Percentiles rank a stretch among this genome's conserved stretches.
These are phyloP conservation scores for Lasiosphaeris hirsuta DNA, from an alignment of 495 filamentous ascomycete species.

Conservation along the genomic window DNA sequence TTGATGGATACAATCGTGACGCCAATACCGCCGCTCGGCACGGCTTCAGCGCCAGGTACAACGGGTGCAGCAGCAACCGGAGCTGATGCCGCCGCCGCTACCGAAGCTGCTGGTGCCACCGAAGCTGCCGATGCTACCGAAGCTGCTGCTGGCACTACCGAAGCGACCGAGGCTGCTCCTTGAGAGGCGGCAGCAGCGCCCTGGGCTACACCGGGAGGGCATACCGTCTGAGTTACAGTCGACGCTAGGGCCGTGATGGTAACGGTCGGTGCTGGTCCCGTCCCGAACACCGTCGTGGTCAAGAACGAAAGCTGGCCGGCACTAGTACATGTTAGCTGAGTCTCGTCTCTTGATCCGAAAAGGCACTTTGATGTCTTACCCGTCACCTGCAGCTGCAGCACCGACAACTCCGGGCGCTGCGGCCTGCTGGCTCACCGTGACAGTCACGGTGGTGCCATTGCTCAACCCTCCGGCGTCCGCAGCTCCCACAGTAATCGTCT, in stretches of 20 bases:
- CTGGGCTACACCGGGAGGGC: constrained; percentile 13
- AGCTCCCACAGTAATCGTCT: constrained; percentile 32
- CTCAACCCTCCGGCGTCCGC: constrained; percentile 18
- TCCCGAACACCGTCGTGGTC: constrained; percentile 36
- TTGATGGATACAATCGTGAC: constrained; percentile 27
- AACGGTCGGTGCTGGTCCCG: constrained; percentile 33
- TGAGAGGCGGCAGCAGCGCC: constrained; percentile 5
- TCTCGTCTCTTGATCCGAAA: background rate
- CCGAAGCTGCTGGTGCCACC: constrained; percentile 3
- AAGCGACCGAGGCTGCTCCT: background rate
- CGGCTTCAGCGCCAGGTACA: background rate
- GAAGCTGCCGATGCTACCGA: background rate
- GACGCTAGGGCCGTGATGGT: constrained; percentile 41
- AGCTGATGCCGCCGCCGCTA: constrained; percentile 7
- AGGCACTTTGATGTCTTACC: background rate
- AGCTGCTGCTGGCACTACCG: background rate
- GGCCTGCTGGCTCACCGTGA: constrained; percentile 29
- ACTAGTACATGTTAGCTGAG: background rate
- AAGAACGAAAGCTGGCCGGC: constrained; percentile 34
- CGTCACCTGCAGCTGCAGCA: background rate
- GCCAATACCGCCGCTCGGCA: constrained; percentile 28
- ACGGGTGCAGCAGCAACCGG: constrained; percentile 2
- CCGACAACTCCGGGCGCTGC: constrained; percentile 1
- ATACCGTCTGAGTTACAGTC: constrained; percentile 37
- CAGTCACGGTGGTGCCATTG: constrained; percentile 31